Evolutionary conservation across 2,329 filamentous ascomycete genomes (phyloP), one percentile per base, ranked within the genome.

Genomic region (Neoarthrinium moseri): DNA sequence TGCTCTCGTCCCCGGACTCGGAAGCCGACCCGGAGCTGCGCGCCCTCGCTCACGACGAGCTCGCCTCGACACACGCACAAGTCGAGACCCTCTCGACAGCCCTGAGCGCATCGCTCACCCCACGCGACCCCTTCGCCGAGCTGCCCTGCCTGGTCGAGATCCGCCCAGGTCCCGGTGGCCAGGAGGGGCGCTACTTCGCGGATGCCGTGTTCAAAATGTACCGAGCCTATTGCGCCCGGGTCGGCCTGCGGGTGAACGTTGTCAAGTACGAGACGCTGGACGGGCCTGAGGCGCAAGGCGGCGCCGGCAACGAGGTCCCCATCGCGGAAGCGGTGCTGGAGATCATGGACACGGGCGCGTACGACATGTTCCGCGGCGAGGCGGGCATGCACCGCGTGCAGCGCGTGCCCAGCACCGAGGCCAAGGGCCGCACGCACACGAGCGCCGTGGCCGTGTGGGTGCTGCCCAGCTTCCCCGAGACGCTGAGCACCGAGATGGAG

Each of bases 381-480:
- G 89, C 92, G 3, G 94, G 94, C 24, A 94, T 99, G 54, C 94
- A 99, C 65, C 83, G 94, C 22, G 94, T 99, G 0, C 94, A 99
- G 72, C 84, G 94, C 21, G 86, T 99, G 4, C 94, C 94, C 2
- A 85, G 85, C 10, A 99, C 94, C 1, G 94, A 99, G 65, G 88
- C 77, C 54, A 92, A 90, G 62, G 94, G 94, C 2, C 84, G 94
- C 22, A 94, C 90, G 13, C 94, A 99, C 66, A 99, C 94, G 10
- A 94, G 88, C 61, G 91, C 91, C 11, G 92, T 91, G 3, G 90
- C 88, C 5, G 89, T 99, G 1, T 87, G 96, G 78, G 91, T 99
- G 2, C 75, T 99, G 23, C 94, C 94, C 0, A 90, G 85, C 39
- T 86, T 97, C 46, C 83, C 88, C 0, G 77, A 82, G 20, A 68